These are phyloP conservation scores for Agroathelia rolfsii DNA, from an alignment of 1,284 basidiomycete genomes.

Conservation along the genomic window DNA sequence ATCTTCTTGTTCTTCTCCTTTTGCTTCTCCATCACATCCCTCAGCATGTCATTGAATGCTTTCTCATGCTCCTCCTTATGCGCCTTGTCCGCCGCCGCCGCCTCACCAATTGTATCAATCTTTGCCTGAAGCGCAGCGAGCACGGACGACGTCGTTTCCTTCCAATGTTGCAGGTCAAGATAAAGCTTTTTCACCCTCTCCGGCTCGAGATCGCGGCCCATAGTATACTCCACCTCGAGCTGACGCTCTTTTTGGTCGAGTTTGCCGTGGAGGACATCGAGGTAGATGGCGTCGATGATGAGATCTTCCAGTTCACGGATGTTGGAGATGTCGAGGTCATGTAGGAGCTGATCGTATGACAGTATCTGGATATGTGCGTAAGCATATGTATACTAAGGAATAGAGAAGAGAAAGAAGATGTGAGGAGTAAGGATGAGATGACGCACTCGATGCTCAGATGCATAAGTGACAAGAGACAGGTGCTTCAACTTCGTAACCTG, in stretches of 20 bases:
- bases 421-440: background rate
- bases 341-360: constrained; percentile 58
- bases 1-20: constrained; percentile 26
- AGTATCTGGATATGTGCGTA: constrained; percentile 43
- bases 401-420: constrained; percentile 4
- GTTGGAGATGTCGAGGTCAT: constrained; percentile 59
- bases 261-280: constrained; percentile 79
- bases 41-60: constrained; percentile 33
- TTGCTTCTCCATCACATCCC: constrained; percentile 46
- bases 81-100: constrained; percentile 17
- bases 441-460: constrained; percentile 62
- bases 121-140: constrained; percentile 44
- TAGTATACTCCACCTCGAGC: constrained; percentile 83
- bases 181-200: constrained; percentile 42
- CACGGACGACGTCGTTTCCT: constrained; percentile 57
- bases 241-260: constrained; percentile 85
- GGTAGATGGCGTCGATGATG: constrained; percentile 92
- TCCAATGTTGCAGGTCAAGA: constrained; percentile 34
- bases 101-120: constrained; percentile 24
- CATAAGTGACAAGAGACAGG: constrained; percentile 79
- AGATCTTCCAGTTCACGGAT: constrained; percentile 88
- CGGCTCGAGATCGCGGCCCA: constrained; percentile 79
- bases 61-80: constrained; percentile 36
- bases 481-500: constrained; percentile 87
- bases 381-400: constrained; percentile 2